Percentiles rank a stretch among this genome's conserved stretches.
Evolutionary conservation across 164 flowering plant genomes (phyloP).

Genomic region (Houttuynia cordata): DNA sequence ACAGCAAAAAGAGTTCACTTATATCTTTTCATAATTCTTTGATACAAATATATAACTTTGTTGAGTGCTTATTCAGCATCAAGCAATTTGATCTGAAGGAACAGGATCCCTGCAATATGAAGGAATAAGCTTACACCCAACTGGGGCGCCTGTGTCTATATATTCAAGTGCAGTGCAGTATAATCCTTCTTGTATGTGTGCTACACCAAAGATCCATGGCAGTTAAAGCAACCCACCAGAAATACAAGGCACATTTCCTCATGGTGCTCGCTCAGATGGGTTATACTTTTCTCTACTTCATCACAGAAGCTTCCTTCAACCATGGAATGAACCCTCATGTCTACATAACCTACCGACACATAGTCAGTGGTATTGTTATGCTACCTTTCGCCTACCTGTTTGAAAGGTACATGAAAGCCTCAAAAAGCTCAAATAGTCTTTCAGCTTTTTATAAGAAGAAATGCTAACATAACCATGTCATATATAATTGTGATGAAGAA

Average conservation of each 20-base stretch:
- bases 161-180: neutral
- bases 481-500: too few species aligned
- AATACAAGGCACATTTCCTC: slow-evolving; percentile 56
- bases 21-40: too few species aligned
- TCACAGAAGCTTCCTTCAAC: slow-evolving; percentile 74
- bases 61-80: neutral
- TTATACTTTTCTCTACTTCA: slow-evolving; percentile 55
- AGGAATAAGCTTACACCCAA: neutral
- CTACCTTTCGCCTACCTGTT: slow-evolving; percentile 72
- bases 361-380: slow-evolving; percentile 38
- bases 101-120: neutral
- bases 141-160: neutral
- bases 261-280: slow-evolving; percentile 59
- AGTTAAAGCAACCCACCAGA: slow-evolving; percentile 10
- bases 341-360: slow-evolving; percentile 52
- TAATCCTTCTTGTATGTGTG: neutral
- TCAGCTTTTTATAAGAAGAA: too few species aligned
- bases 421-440: neutral
- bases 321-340: slow-evolving; percentile 85
- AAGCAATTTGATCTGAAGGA: neutral
- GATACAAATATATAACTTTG: too few species aligned
- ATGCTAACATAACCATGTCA: too few species aligned
- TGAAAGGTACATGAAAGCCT: slow-evolving; percentile 38
- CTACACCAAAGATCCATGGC: neutral
- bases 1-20: too few species aligned